Percentiles rank a stretch among this genome's conserved stretches.
Evolutionary conservation across 345 rosid species (phyloP).

Genomic region (Erysimum cheiranthoides): DNA sequence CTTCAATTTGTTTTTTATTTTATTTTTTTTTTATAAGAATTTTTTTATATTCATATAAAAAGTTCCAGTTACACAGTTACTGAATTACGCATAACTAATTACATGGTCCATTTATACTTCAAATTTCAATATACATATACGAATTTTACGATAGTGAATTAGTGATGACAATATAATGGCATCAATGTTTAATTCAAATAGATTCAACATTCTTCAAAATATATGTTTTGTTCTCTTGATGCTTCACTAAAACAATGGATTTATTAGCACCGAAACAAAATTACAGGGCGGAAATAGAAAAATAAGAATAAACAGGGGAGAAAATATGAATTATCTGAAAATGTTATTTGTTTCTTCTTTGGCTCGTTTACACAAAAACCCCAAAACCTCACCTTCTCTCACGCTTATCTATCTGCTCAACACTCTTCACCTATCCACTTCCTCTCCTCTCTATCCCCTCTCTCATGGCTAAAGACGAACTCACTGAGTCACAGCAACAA

Average conservation of each 20-base stretch:
- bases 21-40: no score
- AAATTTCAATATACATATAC: neutral
- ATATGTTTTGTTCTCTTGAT: neutral
- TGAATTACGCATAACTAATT: no score
- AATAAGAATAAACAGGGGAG: neutral
- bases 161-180: neutral
- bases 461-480: constrained; percentile 52
- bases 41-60: no score
- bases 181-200: neutral
- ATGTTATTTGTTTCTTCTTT: neutral
- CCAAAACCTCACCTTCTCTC: constrained; percentile 38
- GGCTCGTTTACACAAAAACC: constrained; percentile 13
- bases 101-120: no score
- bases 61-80: no score
- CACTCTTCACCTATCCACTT: constrained; percentile 36
- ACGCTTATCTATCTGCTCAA: constrained; percentile 39
- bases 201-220: neutral
- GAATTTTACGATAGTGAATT: no score
- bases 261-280: neutral
- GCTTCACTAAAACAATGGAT: neutral
- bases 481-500: constrained; percentile 42
- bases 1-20: no score
- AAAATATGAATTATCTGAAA: constrained; percentile 19
- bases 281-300: neutral
- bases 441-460: constrained; percentile 30